Base-by-base conservation (phyloP, 75 land plant genomes). In the Selaginella tamariscina region DNA sequence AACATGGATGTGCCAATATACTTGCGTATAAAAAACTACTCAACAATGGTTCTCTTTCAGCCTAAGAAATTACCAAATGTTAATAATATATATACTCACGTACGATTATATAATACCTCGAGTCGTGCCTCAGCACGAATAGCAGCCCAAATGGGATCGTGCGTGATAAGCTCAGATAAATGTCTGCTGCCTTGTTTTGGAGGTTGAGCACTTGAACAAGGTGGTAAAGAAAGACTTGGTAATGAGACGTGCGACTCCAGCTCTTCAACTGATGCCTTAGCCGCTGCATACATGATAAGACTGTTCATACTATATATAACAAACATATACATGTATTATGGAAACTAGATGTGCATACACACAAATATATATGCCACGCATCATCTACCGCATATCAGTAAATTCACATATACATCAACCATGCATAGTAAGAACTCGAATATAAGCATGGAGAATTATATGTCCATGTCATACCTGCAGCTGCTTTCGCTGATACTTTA, bases 21-120 rank as follows among this genome's bases (percentile, higher is more conserved):
- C 88, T 90, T 18, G 96, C 92, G 75, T 90, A 88, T 70, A 90
- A 65, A 70, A 88, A 90, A 68, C 92, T 88, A 69, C 88, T 90
- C 55, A 90, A 56, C 67, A 90, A 67, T 18, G 92, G 92, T 78
- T 90, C 96, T 71, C 78, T 81, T 55, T 90, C 96, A 71, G 96
- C 96, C 96, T 90, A 86, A 49, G 21, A 59, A 72, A 72, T 5
- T 21, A 15, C 24, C 18, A 59, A 13, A 30, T 55, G 21, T n/a
- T 21, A 60, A 27, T 8, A 33, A 27, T 15, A 15, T 32, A 70
- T 68, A 32, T 15, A 68, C 5, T n/a, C 20, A 68, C 24, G 15
- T 22, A 68, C 32, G 67, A 68, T 26, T 26, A 49, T 15, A 15
- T 32, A 33, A 59, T 66, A 85, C 87, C 87, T 85, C 87, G 28